Conservation (phyloP, 768 basidiomycete species). For the Boletus fagicola region DNA sequence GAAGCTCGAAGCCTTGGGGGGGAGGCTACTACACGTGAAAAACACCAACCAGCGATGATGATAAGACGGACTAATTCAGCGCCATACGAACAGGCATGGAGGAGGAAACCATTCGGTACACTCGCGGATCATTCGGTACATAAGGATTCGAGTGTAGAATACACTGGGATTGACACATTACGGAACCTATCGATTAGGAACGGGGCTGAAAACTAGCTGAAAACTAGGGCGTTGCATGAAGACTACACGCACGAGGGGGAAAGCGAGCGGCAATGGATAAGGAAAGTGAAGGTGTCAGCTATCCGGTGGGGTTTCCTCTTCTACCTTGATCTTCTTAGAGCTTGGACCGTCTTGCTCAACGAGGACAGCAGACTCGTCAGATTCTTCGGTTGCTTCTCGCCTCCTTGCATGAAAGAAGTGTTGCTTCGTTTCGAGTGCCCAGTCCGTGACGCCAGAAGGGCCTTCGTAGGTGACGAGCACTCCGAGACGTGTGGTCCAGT, state of each 20-base stretch:
- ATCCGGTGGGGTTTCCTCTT: constrained; percentile 10
- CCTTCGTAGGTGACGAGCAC: constrained; percentile 37
- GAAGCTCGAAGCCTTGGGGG: background rate
- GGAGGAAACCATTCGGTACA: background rate
- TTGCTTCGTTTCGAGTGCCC: constrained; percentile 29
- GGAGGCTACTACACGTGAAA: background rate
- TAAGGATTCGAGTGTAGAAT: constrained; percentile 8
- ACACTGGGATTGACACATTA: constrained; percentile 10
- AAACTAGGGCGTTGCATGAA: background rate
- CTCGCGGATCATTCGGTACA: constrained; percentile 7
- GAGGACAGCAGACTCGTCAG: constrained; percentile 26
- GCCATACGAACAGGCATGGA: background rate
- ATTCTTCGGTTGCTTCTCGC: constrained; percentile 24
- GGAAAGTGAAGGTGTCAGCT: constrained; percentile 1
- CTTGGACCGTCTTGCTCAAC: constrained; percentile 18
- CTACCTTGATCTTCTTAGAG: constrained; percentile 23
- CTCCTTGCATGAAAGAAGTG: constrained; percentile 17
- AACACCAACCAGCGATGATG: no score
- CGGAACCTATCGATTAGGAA: background rate
- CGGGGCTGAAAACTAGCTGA: background rate
- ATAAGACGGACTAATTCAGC: background rate
- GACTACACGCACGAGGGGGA: background rate
- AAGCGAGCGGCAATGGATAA: background rate
- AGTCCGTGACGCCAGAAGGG: constrained; percentile 28
- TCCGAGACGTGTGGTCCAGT: constrained; percentile 35